These are phyloP conservation scores for Diutina mesorugosa DNA, from an alignment of 1,139 yeast species.

Conservation along the genomic window DNA sequence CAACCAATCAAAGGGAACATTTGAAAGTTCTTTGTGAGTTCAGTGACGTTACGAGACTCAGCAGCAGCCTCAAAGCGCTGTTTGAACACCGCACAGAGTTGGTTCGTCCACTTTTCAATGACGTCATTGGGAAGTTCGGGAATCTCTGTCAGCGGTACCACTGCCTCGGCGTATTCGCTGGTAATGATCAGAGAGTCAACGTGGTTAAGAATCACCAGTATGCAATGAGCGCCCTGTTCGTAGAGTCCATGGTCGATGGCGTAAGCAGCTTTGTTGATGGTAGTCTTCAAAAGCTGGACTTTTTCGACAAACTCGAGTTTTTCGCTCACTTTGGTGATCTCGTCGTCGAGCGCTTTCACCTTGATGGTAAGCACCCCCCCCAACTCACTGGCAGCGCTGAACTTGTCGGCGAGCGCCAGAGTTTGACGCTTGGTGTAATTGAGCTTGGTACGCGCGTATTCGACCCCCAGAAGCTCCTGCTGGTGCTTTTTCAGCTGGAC, in stretches of 20 bases:
- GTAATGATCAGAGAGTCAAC: conserved; percentile 37
- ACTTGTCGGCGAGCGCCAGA: conserved; percentile 33
- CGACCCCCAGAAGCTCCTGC: conserved; percentile 23
- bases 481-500: conserved; percentile 20
- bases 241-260: conserved; percentile 60
- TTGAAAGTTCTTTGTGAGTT: conserved; percentile 68
- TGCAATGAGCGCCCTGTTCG: conserved; percentile 59
- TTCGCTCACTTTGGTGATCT: conserved; percentile 52
- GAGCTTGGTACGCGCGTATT: conserved; percentile 24
- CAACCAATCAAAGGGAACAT: conserved; percentile 78
- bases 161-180: conserved; percentile 68
- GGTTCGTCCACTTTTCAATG: conserved; percentile 42
- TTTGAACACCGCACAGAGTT: conserved; percentile 45
- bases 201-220: conserved; percentile 34
- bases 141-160: conserved; percentile 85
- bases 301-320: conserved; percentile 55
- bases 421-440: conserved; percentile 26
- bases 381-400: conserved; percentile 49
- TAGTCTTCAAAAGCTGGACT: conserved; percentile 50
- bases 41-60: conserved; percentile 45
- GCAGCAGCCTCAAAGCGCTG: conserved; percentile 65
- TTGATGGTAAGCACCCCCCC: conserved; percentile 59
- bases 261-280: conserved; percentile 52
- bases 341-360: conserved; percentile 59
- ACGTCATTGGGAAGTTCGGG: conserved; percentile 66